Evolutionary conservation across 345 rosid genomes (phyloP).

Genomic region (Trapa incisa): DNA sequence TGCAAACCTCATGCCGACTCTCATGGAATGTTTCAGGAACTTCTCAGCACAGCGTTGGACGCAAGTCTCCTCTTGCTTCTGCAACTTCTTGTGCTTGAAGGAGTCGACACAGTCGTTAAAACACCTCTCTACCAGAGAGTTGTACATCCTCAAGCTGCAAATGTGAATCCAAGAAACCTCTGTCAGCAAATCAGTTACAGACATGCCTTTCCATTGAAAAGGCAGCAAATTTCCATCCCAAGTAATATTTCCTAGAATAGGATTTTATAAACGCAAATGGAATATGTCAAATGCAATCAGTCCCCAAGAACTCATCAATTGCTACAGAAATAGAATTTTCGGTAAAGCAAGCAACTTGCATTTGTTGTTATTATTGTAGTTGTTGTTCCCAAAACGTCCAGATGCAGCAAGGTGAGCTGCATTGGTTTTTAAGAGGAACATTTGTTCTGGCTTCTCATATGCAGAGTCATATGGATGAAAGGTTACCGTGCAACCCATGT

Average conservation of each 20-base stretch:
- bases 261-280: too few relatives aligned
- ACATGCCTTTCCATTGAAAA: too few relatives aligned
- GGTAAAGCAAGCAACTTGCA: too few relatives aligned
- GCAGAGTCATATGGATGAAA: neutral
- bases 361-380: slow-evolving; percentile 16
- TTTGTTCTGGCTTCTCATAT: slow-evolving; percentile 36
- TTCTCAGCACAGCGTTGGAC: slow-evolving; percentile 84
- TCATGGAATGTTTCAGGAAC: slow-evolving; percentile 88
- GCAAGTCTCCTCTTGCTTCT: slow-evolving; percentile 91
- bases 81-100: slow-evolving; percentile 72
- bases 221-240: too few relatives aligned
- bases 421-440: slow-evolving; percentile 62
- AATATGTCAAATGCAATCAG: too few relatives aligned
- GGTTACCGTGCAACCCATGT: neutral
- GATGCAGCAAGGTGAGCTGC: slow-evolving; percentile 14
- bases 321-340: too few relatives aligned
- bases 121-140: slow-evolving; percentile 84
- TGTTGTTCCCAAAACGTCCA: slow-evolving; percentile 34
- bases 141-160: slow-evolving; percentile 79
- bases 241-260: too few relatives aligned
- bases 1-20: slow-evolving; percentile 89
- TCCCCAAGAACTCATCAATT: too few relatives aligned
- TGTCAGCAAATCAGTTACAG: neutral
- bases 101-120: slow-evolving; percentile 81
- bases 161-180: neutral